Evolutionary conservation across 2,329 filamentous ascomycete genomes (phyloP).

Genomic region (Cercospora brassicicola): DNA sequence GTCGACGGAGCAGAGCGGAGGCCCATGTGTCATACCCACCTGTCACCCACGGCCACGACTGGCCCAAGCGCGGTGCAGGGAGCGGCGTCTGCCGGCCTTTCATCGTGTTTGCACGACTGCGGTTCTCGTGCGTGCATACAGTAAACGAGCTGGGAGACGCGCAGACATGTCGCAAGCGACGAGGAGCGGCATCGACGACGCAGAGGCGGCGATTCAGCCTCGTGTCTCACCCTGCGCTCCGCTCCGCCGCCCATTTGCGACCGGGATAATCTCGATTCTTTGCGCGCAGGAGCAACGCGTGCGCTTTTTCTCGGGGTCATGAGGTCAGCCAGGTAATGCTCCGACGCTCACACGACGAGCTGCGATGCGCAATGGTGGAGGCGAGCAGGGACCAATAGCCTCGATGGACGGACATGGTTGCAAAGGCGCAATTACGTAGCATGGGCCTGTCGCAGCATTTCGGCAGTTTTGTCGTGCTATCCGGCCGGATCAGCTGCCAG

Average conservation of each 20-base stretch:
- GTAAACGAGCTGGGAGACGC: not conserved
- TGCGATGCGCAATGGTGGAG: constrained; percentile 17
- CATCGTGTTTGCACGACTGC: constrained; percentile 13
- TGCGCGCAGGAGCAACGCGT: not conserved
- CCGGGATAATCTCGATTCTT: constrained; percentile 26
- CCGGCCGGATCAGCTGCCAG: constrained; percentile 15
- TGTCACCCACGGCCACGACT: constrained; percentile 15
- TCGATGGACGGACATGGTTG: not conserved
- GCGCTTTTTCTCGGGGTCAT: constrained; percentile 15
- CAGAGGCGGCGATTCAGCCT: constrained; percentile 8
- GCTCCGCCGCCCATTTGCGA: constrained; percentile 5
- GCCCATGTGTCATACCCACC: constrained; percentile 23
- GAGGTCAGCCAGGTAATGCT: constrained; percentile 12
- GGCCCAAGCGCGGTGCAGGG: not conserved
- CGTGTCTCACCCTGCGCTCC: constrained; percentile 22
- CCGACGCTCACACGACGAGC: constrained; percentile 17
- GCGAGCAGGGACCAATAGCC: constrained; percentile 14
- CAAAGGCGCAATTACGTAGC: constrained; percentile 20
- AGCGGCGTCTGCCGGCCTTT: constrained; percentile 13
- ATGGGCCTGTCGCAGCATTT: constrained; percentile 9
- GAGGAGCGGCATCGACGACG: not conserved
- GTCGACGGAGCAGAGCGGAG: not conserved
- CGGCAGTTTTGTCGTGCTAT: constrained; percentile 19
- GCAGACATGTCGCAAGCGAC: not conserved
- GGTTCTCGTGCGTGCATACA: constrained; percentile 15